Conservation (phyloP, 768 basidiomycete species). For the Leccinum longicurvipes region DNA sequence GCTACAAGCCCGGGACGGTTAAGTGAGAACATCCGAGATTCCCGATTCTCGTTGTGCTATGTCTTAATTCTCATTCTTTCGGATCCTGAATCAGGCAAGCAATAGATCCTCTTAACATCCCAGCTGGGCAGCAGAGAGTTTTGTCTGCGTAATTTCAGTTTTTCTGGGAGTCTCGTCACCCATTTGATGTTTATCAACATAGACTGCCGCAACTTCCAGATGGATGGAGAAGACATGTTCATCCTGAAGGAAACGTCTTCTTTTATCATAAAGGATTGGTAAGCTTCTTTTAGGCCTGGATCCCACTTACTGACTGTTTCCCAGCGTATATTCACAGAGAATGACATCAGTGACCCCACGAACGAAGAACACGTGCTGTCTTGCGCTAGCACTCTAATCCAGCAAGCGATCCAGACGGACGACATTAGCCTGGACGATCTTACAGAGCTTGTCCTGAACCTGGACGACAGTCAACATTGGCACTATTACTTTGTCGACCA, state of each 20-base stretch:
- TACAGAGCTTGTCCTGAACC: conserved; percentile 11
- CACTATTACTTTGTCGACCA: conserved; percentile 21
- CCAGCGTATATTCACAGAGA: conserved; percentile 18
- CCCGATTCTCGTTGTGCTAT: neutral
- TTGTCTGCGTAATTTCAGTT: conserved; percentile 5
- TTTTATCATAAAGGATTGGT: conserved; percentile 16
- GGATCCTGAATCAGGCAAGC: neutral
- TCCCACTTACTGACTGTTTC: neutral
- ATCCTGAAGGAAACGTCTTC: conserved; percentile 12
- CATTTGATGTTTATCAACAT: neutral
- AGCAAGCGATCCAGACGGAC: neutral
- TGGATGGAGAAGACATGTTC: conserved; percentile 10
- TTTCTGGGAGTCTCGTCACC: neutral
- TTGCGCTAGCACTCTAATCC: conserved; percentile 7
- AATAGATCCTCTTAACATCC: neutral
- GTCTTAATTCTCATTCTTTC: neutral
- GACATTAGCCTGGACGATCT: conserved; percentile 6
- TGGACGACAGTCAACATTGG: conserved; percentile 1
- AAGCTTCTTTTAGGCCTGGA: neutral
- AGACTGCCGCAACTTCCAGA: neutral
- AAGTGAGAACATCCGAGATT: neutral
- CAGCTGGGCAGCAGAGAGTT: conserved; percentile 6
- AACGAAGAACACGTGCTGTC: neutral
- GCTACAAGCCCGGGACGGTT: conserved; percentile 4
- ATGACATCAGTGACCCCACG: neutral